phyloP scores from a whole-genome alignment of 495 filamentous ascomycete genomes.

The Schizothecium vesticola region DNA sequence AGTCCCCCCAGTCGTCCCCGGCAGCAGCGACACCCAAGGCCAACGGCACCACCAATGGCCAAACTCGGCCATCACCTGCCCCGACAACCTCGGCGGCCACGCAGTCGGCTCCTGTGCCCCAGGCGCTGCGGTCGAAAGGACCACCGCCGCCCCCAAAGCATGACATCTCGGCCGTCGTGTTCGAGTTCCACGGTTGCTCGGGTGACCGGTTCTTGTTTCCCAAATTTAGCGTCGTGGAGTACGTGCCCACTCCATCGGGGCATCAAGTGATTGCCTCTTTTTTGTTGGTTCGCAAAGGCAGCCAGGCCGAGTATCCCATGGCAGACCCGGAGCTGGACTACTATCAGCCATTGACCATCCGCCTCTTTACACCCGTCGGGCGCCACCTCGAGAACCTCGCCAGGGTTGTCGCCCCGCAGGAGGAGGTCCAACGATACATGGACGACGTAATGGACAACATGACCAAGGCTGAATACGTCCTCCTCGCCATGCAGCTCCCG shows the following conservation, averaged over 20 bases:
- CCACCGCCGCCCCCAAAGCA: constrained; percentile 49
- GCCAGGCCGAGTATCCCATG: constrained; percentile 45
- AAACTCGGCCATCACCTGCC: constrained; percentile 15
- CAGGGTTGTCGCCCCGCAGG: constrained; percentile 69
- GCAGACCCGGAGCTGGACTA: constrained; percentile 60
- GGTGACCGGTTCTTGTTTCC: constrained; percentile 90
- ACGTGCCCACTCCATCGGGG: constrained; percentile 33
- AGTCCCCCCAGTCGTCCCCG: constrained; percentile 12
- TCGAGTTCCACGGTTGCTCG: constrained; percentile 76
- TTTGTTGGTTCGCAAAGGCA: constrained; percentile 58
- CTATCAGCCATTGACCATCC: constrained; percentile 85
- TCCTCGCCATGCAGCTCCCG: constrained; percentile 62
- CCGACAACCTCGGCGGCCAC: constrained; percentile 13
- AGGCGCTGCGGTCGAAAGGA: constrained; percentile 48
- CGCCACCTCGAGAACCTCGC: constrained; percentile 67
- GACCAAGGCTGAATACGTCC: constrained; percentile 63
- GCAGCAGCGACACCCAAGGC: constrained; percentile 1
- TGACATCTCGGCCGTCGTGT: constrained; percentile 67
- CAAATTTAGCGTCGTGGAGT: constrained; percentile 79
- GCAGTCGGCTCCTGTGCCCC: constrained; percentile 30
- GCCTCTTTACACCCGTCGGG: constrained; percentile 57
- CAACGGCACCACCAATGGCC: constrained; percentile 22
- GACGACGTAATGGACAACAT: constrained; percentile 73
- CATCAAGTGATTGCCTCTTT: constrained; percentile 58
- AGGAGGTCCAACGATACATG: constrained; percentile 79